phyloP scores from a whole-genome alignment of 345 rosid genomes.

The Isatis tinctoria region DNA sequence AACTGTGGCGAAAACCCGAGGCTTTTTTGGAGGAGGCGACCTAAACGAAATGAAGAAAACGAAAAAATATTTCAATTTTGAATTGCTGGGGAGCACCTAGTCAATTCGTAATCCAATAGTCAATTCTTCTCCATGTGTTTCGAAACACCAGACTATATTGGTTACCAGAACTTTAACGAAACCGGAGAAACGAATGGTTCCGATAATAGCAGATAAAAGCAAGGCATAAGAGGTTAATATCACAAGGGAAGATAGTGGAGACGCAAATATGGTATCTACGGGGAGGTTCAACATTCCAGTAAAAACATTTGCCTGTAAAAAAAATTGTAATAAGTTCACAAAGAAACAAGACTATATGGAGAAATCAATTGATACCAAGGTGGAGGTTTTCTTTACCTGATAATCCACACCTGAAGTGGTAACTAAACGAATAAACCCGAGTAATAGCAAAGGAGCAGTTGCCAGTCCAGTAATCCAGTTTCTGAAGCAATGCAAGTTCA shows the following conservation, averaged over 20 bases:
- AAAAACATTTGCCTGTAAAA: conserved; percentile 67
- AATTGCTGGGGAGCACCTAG: too few relatives aligned
- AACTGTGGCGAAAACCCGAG: too few relatives aligned
- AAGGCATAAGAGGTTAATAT: conserved; percentile 49
- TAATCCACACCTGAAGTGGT: conserved; percentile 73
- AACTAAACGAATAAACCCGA: conserved; percentile 74
- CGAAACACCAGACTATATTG: neutral
- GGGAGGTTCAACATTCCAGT: conserved; percentile 72
- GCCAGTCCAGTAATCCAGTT: conserved; percentile 58
- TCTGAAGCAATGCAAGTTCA: conserved; percentile 32
- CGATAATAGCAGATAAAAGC: conserved; percentile 39
- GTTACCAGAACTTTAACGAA: conserved; percentile 68
- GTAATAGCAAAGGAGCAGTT: conserved; percentile 55
- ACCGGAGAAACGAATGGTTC: conserved; percentile 46
- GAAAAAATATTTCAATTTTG: too few relatives aligned
- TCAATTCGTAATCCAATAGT: too few relatives aligned
- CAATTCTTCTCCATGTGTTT: neutral
- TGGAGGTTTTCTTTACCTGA: conserved; percentile 50
- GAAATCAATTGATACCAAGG: neutral
- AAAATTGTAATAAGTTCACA: neutral
- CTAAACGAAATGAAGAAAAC: too few relatives aligned
- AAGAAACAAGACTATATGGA: neutral
- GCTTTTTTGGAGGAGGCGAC: too few relatives aligned
- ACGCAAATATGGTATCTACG: conserved; percentile 53
- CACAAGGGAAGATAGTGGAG: conserved; percentile 43